A percentile compares a stretch with the other conserved stretches of the same genome.
Conservation (phyloP, 2,329 filamentous ascomycete genomes). For the Neoscytalidium dimidiatum region DNA sequence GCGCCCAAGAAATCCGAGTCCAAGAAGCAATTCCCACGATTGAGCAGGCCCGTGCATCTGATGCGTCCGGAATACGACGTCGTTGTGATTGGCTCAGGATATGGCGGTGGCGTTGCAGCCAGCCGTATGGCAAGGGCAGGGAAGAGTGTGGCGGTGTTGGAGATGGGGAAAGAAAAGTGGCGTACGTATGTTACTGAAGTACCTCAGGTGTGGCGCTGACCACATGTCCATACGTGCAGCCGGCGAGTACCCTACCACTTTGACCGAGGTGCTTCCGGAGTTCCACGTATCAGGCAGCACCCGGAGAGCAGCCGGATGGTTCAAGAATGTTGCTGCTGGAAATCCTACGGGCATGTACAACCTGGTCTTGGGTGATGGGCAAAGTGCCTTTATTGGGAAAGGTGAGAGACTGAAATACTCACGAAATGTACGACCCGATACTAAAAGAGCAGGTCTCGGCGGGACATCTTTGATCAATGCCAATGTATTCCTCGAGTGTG, state of each 20-base stretch:
- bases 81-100: constrained; percentile 69
- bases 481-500: constrained; percentile 65
- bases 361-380: constrained; percentile 62
- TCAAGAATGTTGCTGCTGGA: constrained; percentile 49
- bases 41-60: constrained; percentile 54
- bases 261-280: constrained; percentile 52
- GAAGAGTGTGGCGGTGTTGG: constrained; percentile 64
- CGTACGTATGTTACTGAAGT: constrained; percentile 31
- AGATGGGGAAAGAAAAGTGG: constrained; percentile 66
- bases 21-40: background rate
- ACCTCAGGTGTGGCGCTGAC: background rate
- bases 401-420: constrained; percentile 39
- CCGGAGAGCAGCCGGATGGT: constrained; percentile 45
- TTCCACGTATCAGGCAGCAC: constrained; percentile 60
- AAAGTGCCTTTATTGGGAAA: constrained; percentile 63
- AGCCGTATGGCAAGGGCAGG: constrained; percentile 63
- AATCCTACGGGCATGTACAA: constrained; percentile 65
- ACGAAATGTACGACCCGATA: background rate
- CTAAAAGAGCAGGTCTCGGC: constrained; percentile 53
- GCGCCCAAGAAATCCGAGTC: background rate
- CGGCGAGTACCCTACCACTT: constrained; percentile 61
- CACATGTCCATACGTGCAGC: constrained; percentile 29
- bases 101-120: constrained; percentile 67
- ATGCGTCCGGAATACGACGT: constrained; percentile 63
- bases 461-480: constrained; percentile 68